These are phyloP conservation scores for Candida germanica DNA, from an alignment of 805 yeast genomes.

Conservation along the genomic window DNA sequence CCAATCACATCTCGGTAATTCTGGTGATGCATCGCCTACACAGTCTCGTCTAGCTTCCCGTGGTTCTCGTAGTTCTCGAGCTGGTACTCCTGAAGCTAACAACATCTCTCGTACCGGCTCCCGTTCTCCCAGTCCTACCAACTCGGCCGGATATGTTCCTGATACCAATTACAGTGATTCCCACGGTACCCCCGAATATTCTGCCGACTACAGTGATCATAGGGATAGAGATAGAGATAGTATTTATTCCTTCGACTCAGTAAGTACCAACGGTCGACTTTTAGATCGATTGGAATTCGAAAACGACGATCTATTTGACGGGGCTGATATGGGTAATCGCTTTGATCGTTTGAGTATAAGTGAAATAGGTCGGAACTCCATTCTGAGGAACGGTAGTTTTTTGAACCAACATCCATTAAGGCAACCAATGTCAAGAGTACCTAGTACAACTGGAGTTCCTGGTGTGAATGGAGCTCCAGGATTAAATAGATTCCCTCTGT, in stretches of 20 bases:
- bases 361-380: background rate
- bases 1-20: background rate
- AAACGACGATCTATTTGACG: constrained; percentile 19
- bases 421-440: background rate
- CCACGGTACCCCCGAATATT: too few species aligned
- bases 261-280: constrained; percentile 40
- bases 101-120: too few species aligned
- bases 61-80: too few species aligned
- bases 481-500: constrained; percentile 5
- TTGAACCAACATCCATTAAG: constrained; percentile 5
- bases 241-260: constrained; percentile 43
- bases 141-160: too few species aligned
- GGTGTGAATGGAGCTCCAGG: background rate
- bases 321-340: constrained; percentile 9
- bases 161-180: too few species aligned
- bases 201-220: too few species aligned
- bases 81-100: too few species aligned
- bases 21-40: too few species aligned
- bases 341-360: constrained; percentile 8
- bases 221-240: constrained; percentile 29
- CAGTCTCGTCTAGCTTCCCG: too few species aligned
- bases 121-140: too few species aligned
- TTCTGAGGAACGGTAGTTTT: background rate
- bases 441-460: background rate
- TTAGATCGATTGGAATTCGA: constrained; percentile 37